These are phyloP conservation scores for Marasmius sp. DNA, from an alignment of 1,284 basidiomycete genomes.

Conservation along the genomic window DNA sequence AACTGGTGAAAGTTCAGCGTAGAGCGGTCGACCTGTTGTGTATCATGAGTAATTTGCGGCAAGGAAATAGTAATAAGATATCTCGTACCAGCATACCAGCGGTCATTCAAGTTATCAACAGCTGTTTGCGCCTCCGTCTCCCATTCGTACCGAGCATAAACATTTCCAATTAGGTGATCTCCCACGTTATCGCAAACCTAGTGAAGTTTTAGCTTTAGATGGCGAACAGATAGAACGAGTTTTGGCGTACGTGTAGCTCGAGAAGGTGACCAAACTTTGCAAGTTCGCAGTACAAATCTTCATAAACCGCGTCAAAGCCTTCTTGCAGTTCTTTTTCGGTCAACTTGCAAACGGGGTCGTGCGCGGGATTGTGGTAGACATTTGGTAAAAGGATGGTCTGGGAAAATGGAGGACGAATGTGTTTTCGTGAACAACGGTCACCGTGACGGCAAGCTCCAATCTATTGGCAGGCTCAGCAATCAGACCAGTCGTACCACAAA, in stretches of 20 bases:
- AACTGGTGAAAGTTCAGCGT: conserved; percentile 97
- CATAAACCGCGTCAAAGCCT: conserved; percentile 97
- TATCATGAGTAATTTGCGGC: background rate
- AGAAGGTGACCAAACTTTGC: conserved; percentile 94
- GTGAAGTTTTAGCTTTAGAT: conserved; percentile 1
- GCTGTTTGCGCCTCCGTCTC: conserved; percentile 96
- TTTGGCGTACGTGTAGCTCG: conserved; percentile 82
- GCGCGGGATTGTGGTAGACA: conserved; percentile 97
- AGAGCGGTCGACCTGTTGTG: conserved; percentile 82
- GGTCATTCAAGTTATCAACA: conserved; percentile 90
- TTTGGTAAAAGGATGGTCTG: conserved; percentile 98
- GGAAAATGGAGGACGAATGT: conserved; percentile 96
- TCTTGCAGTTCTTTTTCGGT: conserved; percentile 87
- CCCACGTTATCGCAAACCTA: conserved; percentile 99
- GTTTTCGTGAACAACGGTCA: conserved; percentile 95
- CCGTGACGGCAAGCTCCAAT: conserved; percentile 96
- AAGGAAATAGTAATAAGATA: conserved; percentile 1
- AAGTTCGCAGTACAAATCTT: conserved; percentile 91
- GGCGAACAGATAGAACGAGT: background rate
- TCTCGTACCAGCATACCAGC: conserved; percentile 93
- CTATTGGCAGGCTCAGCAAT: conserved; percentile 35
- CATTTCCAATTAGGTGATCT: conserved; percentile 98
- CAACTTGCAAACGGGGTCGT: conserved; percentile 87
- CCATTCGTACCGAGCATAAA: conserved; percentile 98
- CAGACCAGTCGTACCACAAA: conserved; percentile 1